Evolutionary conservation across 2,329 filamentous ascomycete genomes (phyloP).

Genomic region (Aspergillus chevalieri): DNA sequence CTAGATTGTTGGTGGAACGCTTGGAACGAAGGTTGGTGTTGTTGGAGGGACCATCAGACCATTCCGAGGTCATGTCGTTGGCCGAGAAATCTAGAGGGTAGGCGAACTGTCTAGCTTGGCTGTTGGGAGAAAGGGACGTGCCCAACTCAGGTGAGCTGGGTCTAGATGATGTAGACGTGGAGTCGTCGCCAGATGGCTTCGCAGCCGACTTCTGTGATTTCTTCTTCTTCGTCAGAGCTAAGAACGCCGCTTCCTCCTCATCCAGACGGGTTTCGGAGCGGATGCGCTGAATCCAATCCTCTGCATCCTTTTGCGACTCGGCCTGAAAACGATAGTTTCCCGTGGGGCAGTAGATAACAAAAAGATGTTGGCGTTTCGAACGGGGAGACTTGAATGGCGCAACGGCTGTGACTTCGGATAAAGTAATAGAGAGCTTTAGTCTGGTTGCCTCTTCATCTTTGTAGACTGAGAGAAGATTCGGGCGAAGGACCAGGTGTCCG

Average conservation of each 20-base stretch:
- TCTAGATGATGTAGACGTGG: slow-evolving; percentile 31
- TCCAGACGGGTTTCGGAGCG: slow-evolving; percentile 74
- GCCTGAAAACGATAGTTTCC: slow-evolving; percentile 90
- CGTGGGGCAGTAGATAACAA: slow-evolving; percentile 85
- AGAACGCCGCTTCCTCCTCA: slow-evolving; percentile 79
- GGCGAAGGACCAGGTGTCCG: slow-evolving; percentile 81
- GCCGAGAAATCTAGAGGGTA: slow-evolving; percentile 53
- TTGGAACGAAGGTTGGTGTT: slow-evolving; percentile 23
- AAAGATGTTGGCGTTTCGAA: slow-evolving; percentile 77
- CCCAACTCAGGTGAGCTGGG: slow-evolving; percentile 32
- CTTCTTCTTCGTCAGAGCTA: slow-evolving; percentile 33
- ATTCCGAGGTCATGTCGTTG: slow-evolving; percentile 69
- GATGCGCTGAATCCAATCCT: slow-evolving; percentile 81
- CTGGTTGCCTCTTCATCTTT: slow-evolving; percentile 86
- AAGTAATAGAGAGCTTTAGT: slow-evolving; percentile 77
- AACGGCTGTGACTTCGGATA: slow-evolving; percentile 86
- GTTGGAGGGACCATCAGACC: slow-evolving; percentile 57
- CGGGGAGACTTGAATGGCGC: slow-evolving; percentile 84
- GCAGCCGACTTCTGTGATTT: slow-evolving; percentile 10
- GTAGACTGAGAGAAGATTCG: slow-evolving; percentile 86
- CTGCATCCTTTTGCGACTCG: slow-evolving; percentile 63
- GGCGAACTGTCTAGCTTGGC: slow-evolving; percentile 23
- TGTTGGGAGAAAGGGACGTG: slow-evolving; percentile 21
- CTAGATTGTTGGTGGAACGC: slow-evolving; percentile 24
- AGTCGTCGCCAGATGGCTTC: slow-evolving; percentile 34